Evolutionary conservation across 768 basidiomycete species (phyloP).

Genomic region (Hypsizygus marmoreus): DNA sequence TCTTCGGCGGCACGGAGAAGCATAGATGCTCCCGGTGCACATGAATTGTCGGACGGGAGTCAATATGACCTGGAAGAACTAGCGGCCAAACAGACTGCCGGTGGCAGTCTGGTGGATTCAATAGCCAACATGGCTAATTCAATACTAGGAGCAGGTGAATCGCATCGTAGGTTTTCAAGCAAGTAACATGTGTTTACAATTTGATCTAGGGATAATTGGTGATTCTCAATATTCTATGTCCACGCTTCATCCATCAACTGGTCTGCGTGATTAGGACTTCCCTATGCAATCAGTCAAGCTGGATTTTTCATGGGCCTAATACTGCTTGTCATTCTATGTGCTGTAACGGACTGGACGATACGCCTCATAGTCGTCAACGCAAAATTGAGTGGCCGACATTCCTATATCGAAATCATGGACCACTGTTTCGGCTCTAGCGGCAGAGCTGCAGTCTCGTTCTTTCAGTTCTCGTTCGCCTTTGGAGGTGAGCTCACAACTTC

Average conservation of each 20-base stretch:
- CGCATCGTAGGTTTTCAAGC: conserved; percentile 19
- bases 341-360: conserved; percentile 97
- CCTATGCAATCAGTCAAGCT: conserved; percentile 92
- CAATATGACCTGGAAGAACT: conserved; percentile 72
- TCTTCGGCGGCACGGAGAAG: conserved; percentile 59
- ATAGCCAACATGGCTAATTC: conserved; percentile 96
- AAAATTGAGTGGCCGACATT: conserved; percentile 89
- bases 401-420: conserved; percentile 94
- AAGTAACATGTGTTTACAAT: conserved; percentile 5
- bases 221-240: conserved; percentile 1
- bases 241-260: conserved; percentile 7
- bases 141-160: conserved; percentile 86
- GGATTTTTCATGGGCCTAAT: conserved; percentile 88
- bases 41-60: conserved; percentile 32
- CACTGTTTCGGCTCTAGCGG: conserved; percentile 90
- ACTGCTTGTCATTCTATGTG: conserved; percentile 79
- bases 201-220: conserved; percentile 29
- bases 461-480: conserved; percentile 97
- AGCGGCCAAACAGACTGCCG: conserved; percentile 61
- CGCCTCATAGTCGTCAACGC: conserved; percentile 94
- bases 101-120: conserved; percentile 78
- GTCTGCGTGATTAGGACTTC: conserved; percentile 60
- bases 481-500: conserved; percentile 60
- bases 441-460: conserved; percentile 92
- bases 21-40: conserved; percentile 50